phyloP scores from a whole-genome alignment of 2,329 filamentous ascomycete species.

The Ustulina deusta region DNA sequence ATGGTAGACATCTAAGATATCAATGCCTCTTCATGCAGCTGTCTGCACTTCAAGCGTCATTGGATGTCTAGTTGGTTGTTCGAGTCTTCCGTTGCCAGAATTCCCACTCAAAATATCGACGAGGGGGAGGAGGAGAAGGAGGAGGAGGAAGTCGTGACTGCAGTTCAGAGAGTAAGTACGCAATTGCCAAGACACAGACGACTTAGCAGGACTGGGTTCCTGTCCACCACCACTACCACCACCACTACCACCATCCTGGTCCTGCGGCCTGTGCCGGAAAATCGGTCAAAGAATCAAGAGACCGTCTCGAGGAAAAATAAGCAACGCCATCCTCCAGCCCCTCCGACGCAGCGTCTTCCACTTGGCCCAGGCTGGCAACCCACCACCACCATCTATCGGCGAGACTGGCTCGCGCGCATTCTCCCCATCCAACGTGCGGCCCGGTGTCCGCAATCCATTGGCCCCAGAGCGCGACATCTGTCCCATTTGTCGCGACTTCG shows the following conservation, averaged over 20 bases:
- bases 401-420: slow-evolving; percentile 36
- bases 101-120: neutral
- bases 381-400: slow-evolving; percentile 25
- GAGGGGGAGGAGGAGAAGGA: neutral
- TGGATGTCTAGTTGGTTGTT: neutral
- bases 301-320: slow-evolving; percentile 35
- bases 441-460: slow-evolving; percentile 35
- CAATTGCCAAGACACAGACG: slow-evolving; percentile 33
- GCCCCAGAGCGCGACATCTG: slow-evolving; percentile 44
- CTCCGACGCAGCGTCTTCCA: slow-evolving; percentile 38
- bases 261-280: slow-evolving; percentile 40
- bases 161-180: neutral
- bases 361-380: slow-evolving; percentile 33
- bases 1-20: neutral
- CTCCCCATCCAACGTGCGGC: slow-evolving; percentile 29
- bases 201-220: slow-evolving; percentile 22
- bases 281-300: slow-evolving; percentile 41
- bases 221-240: slow-evolving; percentile 13
- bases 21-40: neutral
- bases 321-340: slow-evolving; percentile 37
- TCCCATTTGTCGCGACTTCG: slow-evolving; percentile 48
- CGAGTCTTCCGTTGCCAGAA: neutral
- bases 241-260: slow-evolving; percentile 1
- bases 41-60: neutral
- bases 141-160: neutral